These are phyloP conservation scores for Xylariaceae sp. DNA, from an alignment of 2,329 filamentous ascomycete genomes.

Conservation along the genomic window DNA sequence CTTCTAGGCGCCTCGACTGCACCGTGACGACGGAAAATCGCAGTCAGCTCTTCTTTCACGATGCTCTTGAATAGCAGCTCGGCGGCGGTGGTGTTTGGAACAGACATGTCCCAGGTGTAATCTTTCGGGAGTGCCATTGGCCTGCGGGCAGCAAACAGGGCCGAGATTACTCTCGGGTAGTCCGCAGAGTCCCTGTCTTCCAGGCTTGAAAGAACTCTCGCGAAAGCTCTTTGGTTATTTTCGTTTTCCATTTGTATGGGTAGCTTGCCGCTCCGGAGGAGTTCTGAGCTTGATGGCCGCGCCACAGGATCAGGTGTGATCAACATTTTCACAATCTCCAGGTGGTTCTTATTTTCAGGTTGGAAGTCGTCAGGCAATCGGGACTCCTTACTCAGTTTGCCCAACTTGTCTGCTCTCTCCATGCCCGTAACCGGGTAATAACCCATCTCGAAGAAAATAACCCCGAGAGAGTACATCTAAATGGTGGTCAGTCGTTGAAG, in stretches of 20 bases:
- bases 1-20: slow-evolving; percentile 76
- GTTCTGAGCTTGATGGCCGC: slow-evolving; percentile 75
- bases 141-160: slow-evolving; percentile 63
- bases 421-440: slow-evolving; percentile 60
- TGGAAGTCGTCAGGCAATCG: slow-evolving; percentile 70
- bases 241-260: slow-evolving; percentile 92
- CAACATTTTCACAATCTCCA: slow-evolving; percentile 73
- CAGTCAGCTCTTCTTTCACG: slow-evolving; percentile 69
- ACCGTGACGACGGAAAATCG: slow-evolving; percentile 84
- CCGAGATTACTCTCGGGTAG: slow-evolving; percentile 84
- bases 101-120: slow-evolving; percentile 70
- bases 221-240: slow-evolving; percentile 68
- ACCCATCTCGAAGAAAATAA: slow-evolving; percentile 99
- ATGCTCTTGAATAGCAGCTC: slow-evolving; percentile 68
- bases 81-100: slow-evolving; percentile 46
- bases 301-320: slow-evolving; percentile 79
- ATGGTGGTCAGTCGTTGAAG: slow-evolving; percentile 6
- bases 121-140: slow-evolving; percentile 77
- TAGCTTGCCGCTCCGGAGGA: slow-evolving; percentile 80
- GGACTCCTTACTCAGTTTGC: slow-evolving; percentile 63
- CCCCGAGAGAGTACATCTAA: slow-evolving; percentile 90
- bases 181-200: slow-evolving; percentile 82
- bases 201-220: slow-evolving; percentile 60
- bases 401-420: slow-evolving; percentile 61
- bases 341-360: slow-evolving; percentile 66